Evolutionary conservation across 2,329 filamentous ascomycete genomes (phyloP).

Genomic region (Pyrenophora seminiperda): DNA sequence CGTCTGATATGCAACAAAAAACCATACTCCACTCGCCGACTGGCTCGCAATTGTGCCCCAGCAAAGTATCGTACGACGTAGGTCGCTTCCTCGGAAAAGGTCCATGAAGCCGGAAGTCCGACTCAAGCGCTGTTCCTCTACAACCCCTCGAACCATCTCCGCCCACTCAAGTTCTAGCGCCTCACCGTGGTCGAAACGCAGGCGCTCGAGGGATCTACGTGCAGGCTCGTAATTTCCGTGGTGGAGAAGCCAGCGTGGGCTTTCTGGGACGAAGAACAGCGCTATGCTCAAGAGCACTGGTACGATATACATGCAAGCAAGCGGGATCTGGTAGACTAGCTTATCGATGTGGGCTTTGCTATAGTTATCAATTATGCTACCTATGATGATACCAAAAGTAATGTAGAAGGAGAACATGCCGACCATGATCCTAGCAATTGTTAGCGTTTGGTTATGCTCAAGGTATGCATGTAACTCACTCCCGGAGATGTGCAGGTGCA

Average conservation of each 20-base stretch:
- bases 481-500: slow-evolving; percentile 40
- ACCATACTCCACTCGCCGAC: slow-evolving; percentile 55
- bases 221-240: slow-evolving; percentile 23
- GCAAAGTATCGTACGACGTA: slow-evolving; percentile 58
- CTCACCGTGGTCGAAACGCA: slow-evolving; percentile 27
- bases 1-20: slow-evolving; percentile 57
- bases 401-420: slow-evolving; percentile 57
- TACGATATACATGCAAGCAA: slow-evolving; percentile 60
- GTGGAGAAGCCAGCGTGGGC: slow-evolving; percentile 51
- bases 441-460: neutral
- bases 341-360: slow-evolving; percentile 28
- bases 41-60: slow-evolving; percentile 56
- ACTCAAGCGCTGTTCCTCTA: slow-evolving; percentile 51
- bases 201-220: slow-evolving; percentile 18
- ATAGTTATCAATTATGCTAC: slow-evolving; percentile 45
- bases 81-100: slow-evolving; percentile 56
- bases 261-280: slow-evolving; percentile 36
- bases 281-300: slow-evolving; percentile 53
- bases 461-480: slow-evolving; percentile 5
- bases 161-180: slow-evolving; percentile 34
- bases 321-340: slow-evolving; percentile 51
- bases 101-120: slow-evolving; percentile 57
- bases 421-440: slow-evolving; percentile 51
- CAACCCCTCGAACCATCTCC: slow-evolving; percentile 36
- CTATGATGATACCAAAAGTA: slow-evolving; percentile 56